These are phyloP conservation scores for Pseudonectria buxi DNA, from an alignment of 2,329 filamentous ascomycete genomes.

Conservation along the genomic window DNA sequence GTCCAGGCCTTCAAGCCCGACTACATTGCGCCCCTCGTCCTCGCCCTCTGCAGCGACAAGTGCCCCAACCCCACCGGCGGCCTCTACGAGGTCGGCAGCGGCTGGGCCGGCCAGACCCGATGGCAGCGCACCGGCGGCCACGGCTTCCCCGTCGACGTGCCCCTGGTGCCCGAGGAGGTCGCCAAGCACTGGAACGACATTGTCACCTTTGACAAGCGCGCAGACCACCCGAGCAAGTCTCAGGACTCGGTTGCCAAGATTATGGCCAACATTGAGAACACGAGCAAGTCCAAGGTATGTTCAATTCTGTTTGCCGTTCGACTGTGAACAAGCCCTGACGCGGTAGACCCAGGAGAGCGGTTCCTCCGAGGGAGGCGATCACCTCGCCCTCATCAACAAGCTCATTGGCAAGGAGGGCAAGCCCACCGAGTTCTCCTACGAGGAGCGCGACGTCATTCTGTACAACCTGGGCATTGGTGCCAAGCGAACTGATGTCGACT, in stretches of 20 bases:
- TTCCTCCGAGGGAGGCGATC: conserved; percentile 47
- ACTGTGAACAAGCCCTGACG: too few species aligned
- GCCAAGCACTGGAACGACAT: conserved; percentile 70
- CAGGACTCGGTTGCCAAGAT: conserved; percentile 71
- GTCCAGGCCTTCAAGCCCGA: conserved; percentile 99
- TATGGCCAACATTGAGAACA: conserved; percentile 79
- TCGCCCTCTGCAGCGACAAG: conserved; percentile 78
- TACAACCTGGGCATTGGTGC: conserved; percentile 95
- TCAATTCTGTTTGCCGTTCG: conserved; percentile 17
- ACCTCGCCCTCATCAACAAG: conserved; percentile 67
- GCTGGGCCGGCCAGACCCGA: conserved; percentile 85
- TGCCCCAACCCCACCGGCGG: conserved; percentile 78
- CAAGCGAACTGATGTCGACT: conserved; percentile 78
- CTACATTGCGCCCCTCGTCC: conserved; percentile 90
- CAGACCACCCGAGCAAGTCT: conserved; percentile 76
- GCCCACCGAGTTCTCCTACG: conserved; percentile 73
- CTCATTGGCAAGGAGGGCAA: conserved; percentile 64
- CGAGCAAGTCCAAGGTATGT: conserved; percentile 55
- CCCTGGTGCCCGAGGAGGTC: conserved; percentile 79
- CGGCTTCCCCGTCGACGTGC: conserved; percentile 82
- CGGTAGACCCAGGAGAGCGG: conserved; percentile 16
- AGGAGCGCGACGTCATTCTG: conserved; percentile 82
- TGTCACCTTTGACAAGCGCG: conserved; percentile 76
- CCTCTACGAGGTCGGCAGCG: conserved; percentile 90
- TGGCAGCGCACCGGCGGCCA: conserved; percentile 91